phyloP scores from a whole-genome alignment of 176 grass and related monocot species.

The Urochloa ruziziensis region DNA sequence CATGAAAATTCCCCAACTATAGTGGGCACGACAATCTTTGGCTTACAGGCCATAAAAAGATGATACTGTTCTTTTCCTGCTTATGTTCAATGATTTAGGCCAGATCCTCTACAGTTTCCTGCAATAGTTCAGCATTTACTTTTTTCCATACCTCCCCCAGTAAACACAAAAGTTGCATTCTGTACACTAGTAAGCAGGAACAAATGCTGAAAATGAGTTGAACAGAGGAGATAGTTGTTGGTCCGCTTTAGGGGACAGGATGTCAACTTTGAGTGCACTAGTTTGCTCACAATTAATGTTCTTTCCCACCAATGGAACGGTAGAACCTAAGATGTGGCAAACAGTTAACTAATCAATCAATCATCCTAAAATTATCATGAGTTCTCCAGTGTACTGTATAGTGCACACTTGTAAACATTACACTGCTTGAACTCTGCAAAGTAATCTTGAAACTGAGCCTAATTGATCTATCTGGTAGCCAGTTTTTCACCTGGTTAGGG shows the following conservation, averaged over 20 bases:
- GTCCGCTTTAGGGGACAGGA: background rate
- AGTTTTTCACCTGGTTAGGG: no score
- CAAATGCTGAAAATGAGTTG: background rate
- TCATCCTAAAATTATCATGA: background rate
- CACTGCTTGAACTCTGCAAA: background rate
- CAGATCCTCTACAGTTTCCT: background rate
- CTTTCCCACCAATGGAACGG: background rate
- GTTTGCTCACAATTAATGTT: slow-evolving; percentile 19
- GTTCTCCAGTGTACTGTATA: background rate
- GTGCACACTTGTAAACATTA: background rate
- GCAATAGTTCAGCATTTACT: background rate
- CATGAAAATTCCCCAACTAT: background rate
- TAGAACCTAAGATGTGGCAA: background rate
- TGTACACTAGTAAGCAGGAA: slow-evolving; percentile 14
- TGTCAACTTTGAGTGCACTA: background rate
- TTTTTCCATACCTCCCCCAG: background rate
- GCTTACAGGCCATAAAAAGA: background rate
- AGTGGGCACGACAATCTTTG: background rate
- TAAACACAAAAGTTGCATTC: slow-evolving; percentile 13
- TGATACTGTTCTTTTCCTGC: background rate
- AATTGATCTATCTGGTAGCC: background rate
- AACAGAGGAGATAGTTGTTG: background rate
- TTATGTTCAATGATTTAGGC: background rate
- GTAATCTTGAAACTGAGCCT: slow-evolving; percentile 1
- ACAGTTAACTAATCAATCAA: background rate